Percentiles rank a stretch among this genome's conserved stretches.
These are phyloP conservation scores for Phytopythium ostracodes DNA, from an alignment of 352 stramenopile genomes.

Conservation along the genomic window DNA sequence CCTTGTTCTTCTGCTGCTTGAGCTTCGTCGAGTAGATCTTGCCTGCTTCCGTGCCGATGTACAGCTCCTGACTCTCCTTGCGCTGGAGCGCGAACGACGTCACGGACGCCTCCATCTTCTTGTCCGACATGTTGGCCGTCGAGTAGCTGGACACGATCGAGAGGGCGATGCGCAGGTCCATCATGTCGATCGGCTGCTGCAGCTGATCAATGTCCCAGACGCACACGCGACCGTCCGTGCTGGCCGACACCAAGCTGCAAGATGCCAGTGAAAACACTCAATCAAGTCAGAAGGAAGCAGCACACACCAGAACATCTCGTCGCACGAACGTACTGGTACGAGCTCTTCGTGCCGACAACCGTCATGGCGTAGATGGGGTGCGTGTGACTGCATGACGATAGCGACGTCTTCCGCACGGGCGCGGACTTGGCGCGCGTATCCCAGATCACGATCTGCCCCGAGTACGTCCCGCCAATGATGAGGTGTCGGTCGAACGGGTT, in stretches of 20 bases:
- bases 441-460: conserved; percentile 84
- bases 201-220: conserved; percentile 85
- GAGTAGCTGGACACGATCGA: conserved; percentile 77
- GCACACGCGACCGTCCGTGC: conserved; percentile 83
- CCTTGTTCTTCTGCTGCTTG: conserved; percentile 72
- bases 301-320: background rate
- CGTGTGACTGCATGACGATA: conserved; percentile 79
- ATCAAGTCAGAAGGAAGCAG: background rate
- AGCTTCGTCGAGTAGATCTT: conserved; percentile 77
- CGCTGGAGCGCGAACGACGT: conserved; percentile 79
- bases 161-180: conserved; percentile 78
- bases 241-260: conserved; percentile 76
- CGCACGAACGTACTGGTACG: conserved; percentile 60
- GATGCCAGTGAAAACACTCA: conserved; percentile 1
- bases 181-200: conserved; percentile 78
- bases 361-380: conserved; percentile 87
- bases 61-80: conserved; percentile 82
- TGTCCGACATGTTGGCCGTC: conserved; percentile 59
- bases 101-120: conserved; percentile 84
- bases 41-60: conserved; percentile 79
- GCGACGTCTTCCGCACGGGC: conserved; percentile 79
- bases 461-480: conserved; percentile 84
- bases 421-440: conserved; percentile 78
- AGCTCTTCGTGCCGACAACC: conserved; percentile 76
- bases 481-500: conserved; percentile 85